Conservation (phyloP, 1,284 basidiomycete genomes). For the Apiotrichum mycotoxinovorans region DNA sequence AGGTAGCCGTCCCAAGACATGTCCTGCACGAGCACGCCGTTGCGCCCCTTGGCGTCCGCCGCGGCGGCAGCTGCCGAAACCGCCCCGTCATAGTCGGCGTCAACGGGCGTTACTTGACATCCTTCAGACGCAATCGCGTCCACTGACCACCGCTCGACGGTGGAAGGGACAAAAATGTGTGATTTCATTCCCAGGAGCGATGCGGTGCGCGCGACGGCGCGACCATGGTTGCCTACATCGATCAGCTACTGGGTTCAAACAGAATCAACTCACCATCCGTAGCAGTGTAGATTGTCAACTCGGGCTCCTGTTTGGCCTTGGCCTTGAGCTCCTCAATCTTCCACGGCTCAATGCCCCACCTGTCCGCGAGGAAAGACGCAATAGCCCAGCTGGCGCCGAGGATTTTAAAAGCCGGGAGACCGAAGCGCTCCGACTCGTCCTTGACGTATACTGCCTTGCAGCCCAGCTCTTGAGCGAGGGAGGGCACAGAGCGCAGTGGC, state of each 20-base stretch:
- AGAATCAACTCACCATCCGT: conserved; percentile 13
- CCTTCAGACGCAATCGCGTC: conserved; percentile 16
- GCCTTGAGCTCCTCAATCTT: conserved; percentile 9
- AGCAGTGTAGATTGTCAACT: conserved; percentile 12
- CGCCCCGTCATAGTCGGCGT: conserved; percentile 17
- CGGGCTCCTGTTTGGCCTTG: not conserved
- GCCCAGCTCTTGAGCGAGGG: conserved; percentile 13
- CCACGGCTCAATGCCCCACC: conserved; percentile 16
- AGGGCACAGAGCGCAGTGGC: conserved; percentile 6
- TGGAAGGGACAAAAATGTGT: conserved; percentile 14
- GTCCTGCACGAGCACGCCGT: conserved; percentile 16
- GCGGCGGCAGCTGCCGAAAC: conserved; percentile 7
- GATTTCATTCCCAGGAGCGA: conserved; percentile 11
- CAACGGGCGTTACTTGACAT: conserved; percentile 4
- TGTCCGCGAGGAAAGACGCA: conserved; percentile 5
- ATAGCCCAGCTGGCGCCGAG: conserved; percentile 21
- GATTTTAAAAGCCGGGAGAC: conserved; percentile 22
- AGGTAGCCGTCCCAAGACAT: conserved; percentile 17
- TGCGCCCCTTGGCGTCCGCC: not conserved
- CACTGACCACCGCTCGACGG: conserved; percentile 16
- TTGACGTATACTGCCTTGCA: conserved; percentile 15
- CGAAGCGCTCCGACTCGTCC: conserved; percentile 19
- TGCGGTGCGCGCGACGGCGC: conserved; percentile 15
- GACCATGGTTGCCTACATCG: conserved; percentile 17
- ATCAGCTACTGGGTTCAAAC: not conserved